Percentiles rank a stretch among this genome's conserved stretches.
Evolutionary conservation across 768 basidiomycete genomes (phyloP).

Genomic region (Xanthoconium stramineum): DNA sequence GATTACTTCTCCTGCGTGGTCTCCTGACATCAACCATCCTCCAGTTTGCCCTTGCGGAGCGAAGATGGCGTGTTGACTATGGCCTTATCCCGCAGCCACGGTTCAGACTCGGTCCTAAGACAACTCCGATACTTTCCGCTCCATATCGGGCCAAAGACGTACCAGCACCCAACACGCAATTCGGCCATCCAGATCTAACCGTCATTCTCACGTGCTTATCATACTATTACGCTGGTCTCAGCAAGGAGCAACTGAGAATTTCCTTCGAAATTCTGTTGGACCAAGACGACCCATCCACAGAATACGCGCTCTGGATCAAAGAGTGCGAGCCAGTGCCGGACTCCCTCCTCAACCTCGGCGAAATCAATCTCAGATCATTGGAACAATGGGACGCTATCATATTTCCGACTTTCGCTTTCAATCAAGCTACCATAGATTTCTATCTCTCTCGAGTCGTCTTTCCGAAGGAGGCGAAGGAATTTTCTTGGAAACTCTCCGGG

Average conservation of each 20-base stretch:
- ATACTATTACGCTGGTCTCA: constrained; percentile 9
- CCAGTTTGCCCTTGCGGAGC: no score
- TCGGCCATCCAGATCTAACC: constrained; percentile 34
- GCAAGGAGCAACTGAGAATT: not conserved
- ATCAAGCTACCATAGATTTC: constrained; percentile 3
- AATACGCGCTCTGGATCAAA: constrained; percentile 1
- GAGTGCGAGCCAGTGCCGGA: not conserved
- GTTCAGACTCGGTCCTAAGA: no score
- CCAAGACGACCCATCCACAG: not conserved
- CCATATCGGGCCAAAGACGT: constrained; percentile 25
- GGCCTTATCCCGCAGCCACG: no score
- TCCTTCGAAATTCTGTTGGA: not conserved
- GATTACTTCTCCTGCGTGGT: no score
- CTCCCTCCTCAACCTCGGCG: not conserved
- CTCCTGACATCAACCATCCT: no score
- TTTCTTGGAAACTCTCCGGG: constrained; percentile 25
- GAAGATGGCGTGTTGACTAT: no score
- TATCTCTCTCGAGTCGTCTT: constrained; percentile 17
- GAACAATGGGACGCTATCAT: constrained; percentile 6
- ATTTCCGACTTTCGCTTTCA: constrained; percentile 1
- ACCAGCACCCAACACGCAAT: constrained; percentile 31
- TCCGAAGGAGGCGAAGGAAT: constrained; percentile 21
- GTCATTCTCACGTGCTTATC: constrained; percentile 31
- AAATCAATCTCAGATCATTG: constrained; percentile 1
- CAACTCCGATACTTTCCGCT: not conserved